Base-by-base conservation (phyloP, 2,329 filamentous ascomycete species). In the Claviceps monticola region DNA sequence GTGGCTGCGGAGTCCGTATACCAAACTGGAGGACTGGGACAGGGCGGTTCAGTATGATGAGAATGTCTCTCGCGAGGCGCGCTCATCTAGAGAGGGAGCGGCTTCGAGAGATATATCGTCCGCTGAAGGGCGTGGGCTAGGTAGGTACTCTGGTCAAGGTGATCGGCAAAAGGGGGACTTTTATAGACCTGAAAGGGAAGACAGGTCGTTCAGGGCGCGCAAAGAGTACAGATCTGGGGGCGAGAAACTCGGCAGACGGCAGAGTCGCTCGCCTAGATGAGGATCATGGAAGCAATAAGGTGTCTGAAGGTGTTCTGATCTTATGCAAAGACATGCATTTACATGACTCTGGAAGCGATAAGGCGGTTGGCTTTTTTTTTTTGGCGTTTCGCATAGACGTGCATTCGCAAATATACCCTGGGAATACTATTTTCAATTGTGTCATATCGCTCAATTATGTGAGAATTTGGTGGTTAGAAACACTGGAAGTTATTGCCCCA, bases 1-100 rank as follows among this genome's bases (percentile, higher is more conserved):
- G 11, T 97, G 87, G 81, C 67, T 97, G 58, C 75, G 88, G 52
- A 95, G 89, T 64, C 89, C 90, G 0, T 91, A 80, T 60, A 73
- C 66, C 2, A 80, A 76, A 8, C 66, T 95, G 8, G 74, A 80
- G 49, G 83, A 84, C 46, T 97, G 89, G 88, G 91, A 96, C 68
- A 71, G 76, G 17, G 72, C 81, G 56, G 86, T 90, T 14, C 87
- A 91, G 65, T 95, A 95, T 37, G 60, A 61, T 36, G 60, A 61
- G 26, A 26, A 45, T 37, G 26, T 43, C 9, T 39, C 41, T 7
- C 46, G 11, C 21, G 37, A 37, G 29, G 19, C 19, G 9, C 26
- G 2, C 23, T 5, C n/a, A 16, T 17, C 14, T 5, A 39, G 46
- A n/a, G 43, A 39, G 4, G 47, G 44, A 49, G 21, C 9, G 41